These are phyloP conservation scores for Ophiostoma sp. DNA, from an alignment of 2,329 filamentous ascomycete genomes.

Conservation along the genomic window DNA sequence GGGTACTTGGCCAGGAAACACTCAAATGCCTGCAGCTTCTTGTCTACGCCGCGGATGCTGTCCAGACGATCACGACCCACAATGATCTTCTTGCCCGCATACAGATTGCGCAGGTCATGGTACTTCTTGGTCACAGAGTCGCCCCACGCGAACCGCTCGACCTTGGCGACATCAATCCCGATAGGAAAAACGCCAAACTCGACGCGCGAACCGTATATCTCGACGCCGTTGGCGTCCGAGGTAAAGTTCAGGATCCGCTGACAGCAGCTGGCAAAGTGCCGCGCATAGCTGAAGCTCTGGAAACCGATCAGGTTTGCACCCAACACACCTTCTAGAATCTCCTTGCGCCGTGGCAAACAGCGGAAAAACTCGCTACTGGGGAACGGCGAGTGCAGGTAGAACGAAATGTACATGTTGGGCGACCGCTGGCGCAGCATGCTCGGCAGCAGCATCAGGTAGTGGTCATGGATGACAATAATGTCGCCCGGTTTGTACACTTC, in stretches of 20 bases:
- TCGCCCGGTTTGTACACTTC: slow-evolving; percentile 89
- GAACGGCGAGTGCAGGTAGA: slow-evolving; percentile 91
- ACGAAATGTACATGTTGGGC: slow-evolving; percentile 87
- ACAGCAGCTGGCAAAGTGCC: slow-evolving; percentile 92
- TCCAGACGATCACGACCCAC: slow-evolving; percentile 92
- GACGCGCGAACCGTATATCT: slow-evolving; percentile 82
- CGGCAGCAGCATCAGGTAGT: slow-evolving; percentile 84
- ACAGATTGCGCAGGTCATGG: slow-evolving; percentile 65
- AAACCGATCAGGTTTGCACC: slow-evolving; percentile 92
- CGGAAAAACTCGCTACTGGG: slow-evolving; percentile 93
- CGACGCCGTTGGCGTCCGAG: slow-evolving; percentile 76
- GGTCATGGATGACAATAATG: slow-evolving; percentile 88
- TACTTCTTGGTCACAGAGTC: slow-evolving; percentile 66
- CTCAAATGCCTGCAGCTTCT: slow-evolving; percentile 93
- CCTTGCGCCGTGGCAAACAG: slow-evolving; percentile 80
- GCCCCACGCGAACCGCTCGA: slow-evolving; percentile 68
- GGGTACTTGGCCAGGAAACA: slow-evolving; percentile 85
- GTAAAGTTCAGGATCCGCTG: slow-evolving; percentile 86
- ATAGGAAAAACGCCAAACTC: slow-evolving; percentile 93
- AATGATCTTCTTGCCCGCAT: slow-evolving; percentile 88
- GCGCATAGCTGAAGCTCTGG: slow-evolving; percentile 90
- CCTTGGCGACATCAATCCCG: slow-evolving; percentile 81
- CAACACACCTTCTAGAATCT: slow-evolving; percentile 81
- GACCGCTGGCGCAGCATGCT: slow-evolving; percentile 80
- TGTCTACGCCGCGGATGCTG: slow-evolving; percentile 85